Evolutionary conservation across 768 basidiomycete genomes (phyloP).

Genomic region (Lactarius quietus): DNA sequence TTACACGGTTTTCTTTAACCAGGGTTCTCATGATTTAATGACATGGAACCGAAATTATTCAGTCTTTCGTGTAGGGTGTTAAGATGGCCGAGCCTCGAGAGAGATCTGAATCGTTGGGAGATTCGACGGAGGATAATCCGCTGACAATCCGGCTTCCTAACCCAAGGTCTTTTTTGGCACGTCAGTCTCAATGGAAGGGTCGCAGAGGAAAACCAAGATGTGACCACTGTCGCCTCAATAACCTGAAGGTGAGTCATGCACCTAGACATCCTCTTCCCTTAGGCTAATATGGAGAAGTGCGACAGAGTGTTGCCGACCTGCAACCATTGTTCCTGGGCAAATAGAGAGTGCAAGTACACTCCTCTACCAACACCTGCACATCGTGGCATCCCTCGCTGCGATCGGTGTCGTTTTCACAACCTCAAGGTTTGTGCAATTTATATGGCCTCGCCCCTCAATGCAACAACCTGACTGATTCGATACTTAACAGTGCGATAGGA

Average conservation of each 20-base stretch:
- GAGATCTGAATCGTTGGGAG: slow-evolving; percentile 33
- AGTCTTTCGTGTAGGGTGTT: not conserved
- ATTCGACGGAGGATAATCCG: slow-evolving; percentile 36
- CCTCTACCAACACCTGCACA: slow-evolving; percentile 73
- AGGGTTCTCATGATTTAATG: not conserved
- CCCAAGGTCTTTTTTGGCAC: slow-evolving; percentile 62
- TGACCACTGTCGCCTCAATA: slow-evolving; percentile 67
- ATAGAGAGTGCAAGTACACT: slow-evolving; percentile 65
- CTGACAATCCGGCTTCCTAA: slow-evolving; percentile 66
- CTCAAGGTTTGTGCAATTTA: slow-evolving; percentile 49
- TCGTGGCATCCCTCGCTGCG: slow-evolving; percentile 69
- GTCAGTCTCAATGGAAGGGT: slow-evolving; percentile 71
- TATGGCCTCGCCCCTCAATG: slow-evolving; percentile 14
- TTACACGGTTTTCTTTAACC: not conserved
- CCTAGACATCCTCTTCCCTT: slow-evolving; percentile 9
- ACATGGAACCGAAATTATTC: slow-evolving; percentile 7
- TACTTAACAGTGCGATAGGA: slow-evolving; percentile 58
- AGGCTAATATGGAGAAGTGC: slow-evolving; percentile 43
- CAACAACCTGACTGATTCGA: slow-evolving; percentile 3
- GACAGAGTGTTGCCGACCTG: slow-evolving; percentile 67
- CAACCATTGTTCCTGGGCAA: slow-evolving; percentile 67
- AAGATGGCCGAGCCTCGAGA: slow-evolving; percentile 28
- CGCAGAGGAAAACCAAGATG: slow-evolving; percentile 72
- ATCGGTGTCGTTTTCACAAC: slow-evolving; percentile 63
- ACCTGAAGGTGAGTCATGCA: slow-evolving; percentile 55